Evolutionary conservation across 352 stramenopile species (phyloP).

Genomic region (Achlya hypogyna): DNA sequence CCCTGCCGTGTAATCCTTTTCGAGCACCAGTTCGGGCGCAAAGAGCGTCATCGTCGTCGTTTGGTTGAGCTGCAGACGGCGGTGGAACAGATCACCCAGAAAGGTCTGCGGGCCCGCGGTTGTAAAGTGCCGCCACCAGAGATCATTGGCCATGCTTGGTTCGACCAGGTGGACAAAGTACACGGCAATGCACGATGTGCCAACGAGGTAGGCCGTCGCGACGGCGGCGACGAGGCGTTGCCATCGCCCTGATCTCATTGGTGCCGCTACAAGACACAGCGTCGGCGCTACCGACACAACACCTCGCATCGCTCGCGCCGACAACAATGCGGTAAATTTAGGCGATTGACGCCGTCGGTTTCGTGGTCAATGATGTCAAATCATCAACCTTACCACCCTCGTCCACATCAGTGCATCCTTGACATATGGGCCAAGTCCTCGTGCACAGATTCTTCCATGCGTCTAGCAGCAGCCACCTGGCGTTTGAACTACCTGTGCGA

Average conservation of each 20-base stretch:
- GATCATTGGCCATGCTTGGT: background rate
- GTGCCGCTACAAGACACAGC: too few relatives aligned
- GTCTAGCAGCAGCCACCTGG: too few relatives aligned
- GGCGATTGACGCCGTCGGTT: too few relatives aligned
- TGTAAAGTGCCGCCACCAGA: constrained; percentile 14
- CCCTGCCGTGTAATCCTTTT: background rate
- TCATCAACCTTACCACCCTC: too few relatives aligned
- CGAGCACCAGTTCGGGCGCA: background rate
- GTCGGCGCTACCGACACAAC: too few relatives aligned
- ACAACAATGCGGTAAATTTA: too few relatives aligned
- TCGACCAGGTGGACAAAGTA: background rate
- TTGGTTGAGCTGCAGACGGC: background rate
- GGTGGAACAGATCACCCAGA: background rate
- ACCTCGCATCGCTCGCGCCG: too few relatives aligned
- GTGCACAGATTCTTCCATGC: too few relatives aligned
- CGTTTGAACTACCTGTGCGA: too few relatives aligned
- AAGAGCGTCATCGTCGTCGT: background rate
- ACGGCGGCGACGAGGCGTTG: background rate
- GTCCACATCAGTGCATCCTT: too few relatives aligned
- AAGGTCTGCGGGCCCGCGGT: constrained; percentile 5
- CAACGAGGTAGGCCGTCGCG: background rate
- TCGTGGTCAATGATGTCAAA: too few relatives aligned
- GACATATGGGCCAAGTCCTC: too few relatives aligned
- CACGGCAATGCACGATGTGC: background rate
- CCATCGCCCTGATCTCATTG: background rate